phyloP scores from a whole-genome alignment of 441 rosid species.

The Cnidoscolus chayamansa region DNA sequence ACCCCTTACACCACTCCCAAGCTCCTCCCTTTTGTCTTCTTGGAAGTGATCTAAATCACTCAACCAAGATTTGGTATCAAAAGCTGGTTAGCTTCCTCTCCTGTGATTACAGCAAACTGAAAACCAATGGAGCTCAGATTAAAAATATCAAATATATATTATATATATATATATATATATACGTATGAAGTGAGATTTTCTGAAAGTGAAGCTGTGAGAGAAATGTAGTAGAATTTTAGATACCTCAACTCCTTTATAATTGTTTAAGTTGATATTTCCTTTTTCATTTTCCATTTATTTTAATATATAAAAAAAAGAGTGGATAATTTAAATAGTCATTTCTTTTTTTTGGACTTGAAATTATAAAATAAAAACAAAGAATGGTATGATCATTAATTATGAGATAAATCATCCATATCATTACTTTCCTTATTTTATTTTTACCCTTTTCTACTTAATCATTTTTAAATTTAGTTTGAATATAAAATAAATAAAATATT shows the following conservation, averaged over 20 bases:
- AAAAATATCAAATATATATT: neutral
- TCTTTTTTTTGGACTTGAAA: slow-evolving; percentile 35
- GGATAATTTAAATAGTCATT: slow-evolving; percentile 20
- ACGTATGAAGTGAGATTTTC: slow-evolving; percentile 12
- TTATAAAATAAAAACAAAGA: slow-evolving; percentile 25
- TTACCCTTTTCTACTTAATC: no score
- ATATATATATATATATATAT: neutral
- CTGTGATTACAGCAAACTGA: slow-evolving; percentile 20
- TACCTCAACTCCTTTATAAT: slow-evolving; percentile 66
- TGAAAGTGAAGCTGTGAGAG: slow-evolving; percentile 15
- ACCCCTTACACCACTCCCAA: slow-evolving; percentile 29
- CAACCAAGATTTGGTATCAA: neutral
- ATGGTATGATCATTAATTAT: slow-evolving; percentile 23
- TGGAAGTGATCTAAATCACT: no score
- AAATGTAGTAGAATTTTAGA: slow-evolving; percentile 39
- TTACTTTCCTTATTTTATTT: no score
- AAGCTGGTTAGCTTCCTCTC: slow-evolving; percentile 36
- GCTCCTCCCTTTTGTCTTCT: neutral
- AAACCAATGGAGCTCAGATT: no score
- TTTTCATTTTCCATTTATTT: slow-evolving; percentile 26
- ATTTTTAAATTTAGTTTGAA: no score
- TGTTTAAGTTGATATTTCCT: slow-evolving; percentile 10
- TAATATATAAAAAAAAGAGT: neutral
- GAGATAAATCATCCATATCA: slow-evolving; percentile 7
- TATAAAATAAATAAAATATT: no score